Conservation (phyloP, 768 basidiomycete genomes). For the Suillus discolor region DNA sequence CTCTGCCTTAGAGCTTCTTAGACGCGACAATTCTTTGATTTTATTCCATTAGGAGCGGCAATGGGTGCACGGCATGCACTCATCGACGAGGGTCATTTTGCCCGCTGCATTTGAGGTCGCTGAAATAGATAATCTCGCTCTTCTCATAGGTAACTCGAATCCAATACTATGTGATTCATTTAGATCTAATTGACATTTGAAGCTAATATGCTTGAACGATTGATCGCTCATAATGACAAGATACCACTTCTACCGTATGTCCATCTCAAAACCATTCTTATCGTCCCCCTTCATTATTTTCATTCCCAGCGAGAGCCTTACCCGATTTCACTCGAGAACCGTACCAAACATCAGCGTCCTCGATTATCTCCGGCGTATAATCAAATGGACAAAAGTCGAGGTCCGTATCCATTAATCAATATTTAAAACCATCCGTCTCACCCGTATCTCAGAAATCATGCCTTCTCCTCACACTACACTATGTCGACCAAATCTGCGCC, state of each 20-base stretch:
- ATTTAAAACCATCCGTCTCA: background rate
- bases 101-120: slow-evolving; percentile 85
- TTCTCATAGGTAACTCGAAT: slow-evolving; percentile 74
- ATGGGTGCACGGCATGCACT: slow-evolving; percentile 80
- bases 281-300: slow-evolving; percentile 15
- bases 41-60: slow-evolving; percentile 34
- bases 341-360: slow-evolving; percentile 85
- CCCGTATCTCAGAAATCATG: slow-evolving; percentile 61
- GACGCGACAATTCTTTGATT: background rate
- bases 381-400: slow-evolving; percentile 95
- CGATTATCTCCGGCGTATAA: slow-evolving; percentile 93
- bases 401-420: slow-evolving; percentile 43
- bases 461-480: slow-evolving; percentile 81
- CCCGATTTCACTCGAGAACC: slow-evolving; percentile 94
- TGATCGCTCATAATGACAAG: slow-evolving; percentile 95
- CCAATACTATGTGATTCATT: slow-evolving; percentile 19
- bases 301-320: slow-evolving; percentile 74
- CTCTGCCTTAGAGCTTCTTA: background rate
- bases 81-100: slow-evolving; percentile 74
- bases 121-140: slow-evolving; percentile 78
- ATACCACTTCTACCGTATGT: slow-evolving; percentile 87
- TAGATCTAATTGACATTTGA: slow-evolving; percentile 24
- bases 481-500: slow-evolving; percentile 92
- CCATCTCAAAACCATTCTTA: slow-evolving; percentile 14
- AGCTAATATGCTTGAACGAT: slow-evolving; percentile 96